Evolutionary conservation across 139 green algal species (phyloP).

Genomic region (Auxenochlorella pyrenoidosa): DNA sequence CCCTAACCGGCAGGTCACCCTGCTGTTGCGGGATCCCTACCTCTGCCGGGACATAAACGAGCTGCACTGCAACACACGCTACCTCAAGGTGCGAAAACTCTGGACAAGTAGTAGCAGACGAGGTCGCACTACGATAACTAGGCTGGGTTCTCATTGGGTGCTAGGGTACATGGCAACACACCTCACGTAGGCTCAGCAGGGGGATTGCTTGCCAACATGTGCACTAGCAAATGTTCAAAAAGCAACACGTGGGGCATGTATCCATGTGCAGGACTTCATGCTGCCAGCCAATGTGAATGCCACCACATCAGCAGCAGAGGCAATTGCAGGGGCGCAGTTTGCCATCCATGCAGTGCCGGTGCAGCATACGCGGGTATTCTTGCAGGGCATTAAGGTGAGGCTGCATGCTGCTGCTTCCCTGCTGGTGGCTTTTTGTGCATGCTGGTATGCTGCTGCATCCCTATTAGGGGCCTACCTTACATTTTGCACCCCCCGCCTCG

Average conservation of each 20-base stretch:
- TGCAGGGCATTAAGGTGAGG: conserved; percentile 71
- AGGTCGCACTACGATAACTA: too few relatives aligned
- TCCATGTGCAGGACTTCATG: conserved; percentile 51
- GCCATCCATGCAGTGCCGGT: conserved; percentile 96
- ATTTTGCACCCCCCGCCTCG: too few relatives aligned
- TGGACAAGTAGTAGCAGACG: too few relatives aligned
- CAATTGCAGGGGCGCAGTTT: conserved; percentile 82
- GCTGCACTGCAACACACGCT: conserved; percentile 86
- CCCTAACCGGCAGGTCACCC: conserved; percentile 12
- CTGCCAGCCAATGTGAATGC: conserved; percentile 91
- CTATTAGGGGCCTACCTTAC: too few relatives aligned
- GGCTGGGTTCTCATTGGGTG: too few relatives aligned
- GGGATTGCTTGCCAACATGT: neutral
- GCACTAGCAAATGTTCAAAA: too few relatives aligned
- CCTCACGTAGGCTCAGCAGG: neutral
- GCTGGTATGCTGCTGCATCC: neutral
- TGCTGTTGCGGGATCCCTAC: conserved; percentile 87
- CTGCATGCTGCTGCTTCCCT: neutral
- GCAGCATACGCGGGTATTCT: conserved; percentile 87
- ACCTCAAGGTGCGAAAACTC: conserved; percentile 70
- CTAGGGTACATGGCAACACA: neutral
- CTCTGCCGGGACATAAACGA: conserved; percentile 91
- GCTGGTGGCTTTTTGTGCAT: neutral
- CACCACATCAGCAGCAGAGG: conserved; percentile 77
- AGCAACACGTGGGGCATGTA: too few relatives aligned